Percentiles rank a stretch among this genome's conserved stretches.
These are phyloP conservation scores for Apophysomyces sp. DNA, from an alignment of 371 early-diverging fungal genomes.

Conservation along the genomic window DNA sequence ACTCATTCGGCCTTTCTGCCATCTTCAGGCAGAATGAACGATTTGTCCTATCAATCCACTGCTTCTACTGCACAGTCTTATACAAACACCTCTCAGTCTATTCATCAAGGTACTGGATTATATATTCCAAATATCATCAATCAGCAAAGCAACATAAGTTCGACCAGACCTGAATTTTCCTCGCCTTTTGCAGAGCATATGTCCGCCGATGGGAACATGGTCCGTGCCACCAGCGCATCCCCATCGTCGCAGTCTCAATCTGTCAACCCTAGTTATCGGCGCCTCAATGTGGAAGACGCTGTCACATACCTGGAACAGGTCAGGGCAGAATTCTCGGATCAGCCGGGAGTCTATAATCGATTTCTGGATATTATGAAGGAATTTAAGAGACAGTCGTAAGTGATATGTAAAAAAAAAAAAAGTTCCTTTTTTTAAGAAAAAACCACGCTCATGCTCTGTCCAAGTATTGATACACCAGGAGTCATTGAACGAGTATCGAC, in stretches of 20 bases:
- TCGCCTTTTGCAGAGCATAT: not conserved
- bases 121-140: not conserved
- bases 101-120: not conserved
- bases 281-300: constrained; percentile 82
- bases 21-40: not conserved
- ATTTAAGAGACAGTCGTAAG: constrained; percentile 93
- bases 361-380: constrained; percentile 99
- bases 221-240: not conserved
- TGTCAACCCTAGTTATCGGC: constrained; percentile 7
- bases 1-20: not conserved
- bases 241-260: not conserved
- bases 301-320: constrained; percentile 97
- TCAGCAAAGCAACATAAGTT: not conserved
- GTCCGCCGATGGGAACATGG: not conserved
- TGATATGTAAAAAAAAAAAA: too few relatives aligned
- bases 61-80: not conserved
- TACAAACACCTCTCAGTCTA: not conserved
- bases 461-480: constrained; percentile 93
- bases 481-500: constrained; percentile 95
- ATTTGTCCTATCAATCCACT: not conserved
- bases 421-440: too few relatives aligned
- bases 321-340: constrained; percentile 87
- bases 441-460: not conserved
- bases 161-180: not conserved
- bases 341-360: constrained; percentile 93